Evolutionary conservation across 306 rosid genomes (phyloP), one percentile per base, ranked within the genome.

Genomic region (Psophocarpus tetragonolobus): DNA sequence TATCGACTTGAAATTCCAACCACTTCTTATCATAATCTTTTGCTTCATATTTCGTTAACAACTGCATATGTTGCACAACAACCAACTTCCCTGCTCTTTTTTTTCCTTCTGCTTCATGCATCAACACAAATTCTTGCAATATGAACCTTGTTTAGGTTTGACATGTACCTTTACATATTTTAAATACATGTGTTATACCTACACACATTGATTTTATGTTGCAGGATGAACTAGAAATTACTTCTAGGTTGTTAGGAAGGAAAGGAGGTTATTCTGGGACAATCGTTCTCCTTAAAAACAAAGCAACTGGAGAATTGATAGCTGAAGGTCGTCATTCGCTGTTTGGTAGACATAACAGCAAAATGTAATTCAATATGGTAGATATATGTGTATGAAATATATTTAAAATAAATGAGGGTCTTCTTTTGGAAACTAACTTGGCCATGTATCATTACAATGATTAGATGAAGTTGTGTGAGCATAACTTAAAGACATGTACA

Each of bases 241-340:
- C 89, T 6, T 82, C 93, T 17, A 79, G 82, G 86, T 80, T 81
- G 38, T 81, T 94, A 41, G 97, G 98, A 78, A 82, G 80, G 78
- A 92, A 56, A 83, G 96, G 92, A 66, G 87, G 97, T 45, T 92
- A 91, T 76, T 82, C 85, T 5, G 97, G 93, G 81, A 88, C 97
- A 11, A 8, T 78, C 29, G 97, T 92, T 79, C 58, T 85, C 48
- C 24, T 95, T 8, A 89, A 82, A 81, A 92, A 91, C 82, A 92
- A 92, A 86, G 85, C 83, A 23, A 92, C 95, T 0, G 93, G 97
- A 30, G 97, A 90, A 68, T 66, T 91, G 54, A 85, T 89, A 36
- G 97, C 97, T 36, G 96, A 92, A 86, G 98, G 98, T 35, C 87
- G 98, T 17, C 98, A 87, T 84, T 91, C 97, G 12, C 85, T 95